phyloP scores from a whole-genome alignment of 495 filamentous ascomycete species.

The Tuber indicum region DNA sequence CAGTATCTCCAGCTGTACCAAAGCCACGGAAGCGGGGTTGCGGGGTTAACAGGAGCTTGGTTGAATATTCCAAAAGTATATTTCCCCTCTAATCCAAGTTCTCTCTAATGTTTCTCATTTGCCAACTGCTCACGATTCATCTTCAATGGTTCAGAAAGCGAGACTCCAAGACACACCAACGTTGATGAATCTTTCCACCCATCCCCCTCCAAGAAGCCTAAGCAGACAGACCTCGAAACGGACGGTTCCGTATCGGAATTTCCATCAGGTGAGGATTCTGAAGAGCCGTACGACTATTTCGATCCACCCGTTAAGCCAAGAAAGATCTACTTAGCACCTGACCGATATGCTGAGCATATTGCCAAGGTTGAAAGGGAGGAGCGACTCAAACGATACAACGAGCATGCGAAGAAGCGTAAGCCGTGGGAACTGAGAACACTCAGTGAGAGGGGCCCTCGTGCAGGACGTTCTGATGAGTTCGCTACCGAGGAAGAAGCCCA shows the following conservation, averaged over 20 bases:
- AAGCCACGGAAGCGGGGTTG: background rate
- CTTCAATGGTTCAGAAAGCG: background rate
- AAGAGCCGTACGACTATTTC: background rate
- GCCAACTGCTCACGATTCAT: background rate
- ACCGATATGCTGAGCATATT: background rate
- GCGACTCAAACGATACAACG: background rate
- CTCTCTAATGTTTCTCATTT: background rate
- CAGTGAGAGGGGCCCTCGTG: background rate
- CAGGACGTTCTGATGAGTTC: background rate
- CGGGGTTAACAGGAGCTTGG: background rate
- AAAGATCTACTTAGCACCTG: background rate
- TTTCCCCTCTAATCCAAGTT: background rate
- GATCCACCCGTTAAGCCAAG: background rate
- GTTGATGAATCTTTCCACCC: background rate
- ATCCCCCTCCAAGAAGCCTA: background rate
- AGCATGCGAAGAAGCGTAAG: background rate
- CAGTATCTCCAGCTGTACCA: background rate
- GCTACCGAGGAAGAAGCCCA: background rate
- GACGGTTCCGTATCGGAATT: background rate
- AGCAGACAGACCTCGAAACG: background rate
- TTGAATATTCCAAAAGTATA: background rate
- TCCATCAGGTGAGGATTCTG: background rate
- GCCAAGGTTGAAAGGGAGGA: background rate
- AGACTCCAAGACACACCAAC: background rate
- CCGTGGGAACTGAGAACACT: background rate